Evolutionary conservation across 2,329 filamentous ascomycete genomes (phyloP), one percentile per base, ranked within the genome.

Genomic region (Neopestalotiopsis rosae): DNA sequence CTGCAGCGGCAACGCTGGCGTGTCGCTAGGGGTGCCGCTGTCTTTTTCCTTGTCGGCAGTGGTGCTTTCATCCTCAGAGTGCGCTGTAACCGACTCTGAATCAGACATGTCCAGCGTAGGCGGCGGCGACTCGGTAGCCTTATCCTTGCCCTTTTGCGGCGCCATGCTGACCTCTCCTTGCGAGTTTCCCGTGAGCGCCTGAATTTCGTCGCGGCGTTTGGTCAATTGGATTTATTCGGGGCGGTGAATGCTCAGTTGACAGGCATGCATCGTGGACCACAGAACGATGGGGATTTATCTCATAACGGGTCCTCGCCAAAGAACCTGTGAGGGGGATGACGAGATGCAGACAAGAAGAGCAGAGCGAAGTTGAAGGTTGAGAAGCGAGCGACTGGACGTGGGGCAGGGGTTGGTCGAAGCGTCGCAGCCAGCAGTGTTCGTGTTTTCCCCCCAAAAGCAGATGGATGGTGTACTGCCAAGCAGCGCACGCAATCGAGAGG

Each of bases 1-100:
- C 77, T 94, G 92, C 69, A 92, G 85, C 14, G 91, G 92, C 73
- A 84, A 81, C 52, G 81, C 82, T n/a, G 83, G 77, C 45, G 45
- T 17, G 45, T 52, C 45, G 45, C 45, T 52, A n/a, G 45, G 45
- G 17, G 79, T 78, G 66, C 82, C 81, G 66, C 73, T 73, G 59
- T 30, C 74, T 74, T 66, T 68, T 62, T 34, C 58, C 38, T 34
- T 71, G 72, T 67, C 77, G 74, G 72, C 81, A 80, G 69, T 83
- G 80, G 70, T 83, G 73, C 67, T 84, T 81, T 68, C 79, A 77
- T 69, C 82, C 66, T 70, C 73, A 78, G 74, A 85, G 82, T 74
- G 66, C 5, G 7, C 63, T 49, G 52, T 52, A 45, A 62, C 66
- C 10, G 77, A 77, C 81, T 86, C 70, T 77, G 84, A 69, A 79